Percentiles rank a stretch among this genome's conserved stretches.
These are phyloP conservation scores for Chenopodium quinoa DNA, from an alignment of 148 eudicot species.

Conservation along the genomic window DNA sequence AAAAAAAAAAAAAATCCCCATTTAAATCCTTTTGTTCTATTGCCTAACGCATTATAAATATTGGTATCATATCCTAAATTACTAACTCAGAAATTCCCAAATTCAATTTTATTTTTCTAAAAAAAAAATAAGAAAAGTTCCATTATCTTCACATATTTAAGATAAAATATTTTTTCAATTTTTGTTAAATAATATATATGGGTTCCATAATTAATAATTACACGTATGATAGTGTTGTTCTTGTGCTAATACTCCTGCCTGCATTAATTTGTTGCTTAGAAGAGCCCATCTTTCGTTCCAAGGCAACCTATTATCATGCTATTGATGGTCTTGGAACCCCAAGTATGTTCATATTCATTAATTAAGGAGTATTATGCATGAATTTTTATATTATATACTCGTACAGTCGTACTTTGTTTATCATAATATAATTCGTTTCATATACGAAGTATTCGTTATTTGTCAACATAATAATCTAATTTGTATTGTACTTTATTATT, in stretches of 20 bases:
- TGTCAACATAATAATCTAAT: too few relatives aligned
- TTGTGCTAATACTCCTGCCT: constrained; percentile 7
- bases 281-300: constrained; percentile 10
- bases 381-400: neutral
- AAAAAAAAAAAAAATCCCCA: too few relatives aligned
- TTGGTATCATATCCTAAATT: neutral
- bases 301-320: constrained; percentile 24
- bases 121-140: neutral
- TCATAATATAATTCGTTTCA: too few relatives aligned
- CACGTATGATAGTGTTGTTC: neutral
- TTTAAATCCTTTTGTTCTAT: neutral
- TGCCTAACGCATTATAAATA: constrained; percentile 13
- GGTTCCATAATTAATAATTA: neutral
- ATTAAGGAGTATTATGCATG: neutral
- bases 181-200: neutral
- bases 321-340: constrained; percentile 24
- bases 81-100: neutral
- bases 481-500: neutral
- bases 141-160: neutral
- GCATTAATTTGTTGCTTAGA: neutral
- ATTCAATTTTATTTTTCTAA: neutral
- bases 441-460: too few relatives aligned
- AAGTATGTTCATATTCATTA: constrained; percentile 7
- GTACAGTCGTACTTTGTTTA: neutral
- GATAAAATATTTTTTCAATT: too few relatives aligned